Base-by-base conservation (phyloP, 2,329 filamentous ascomycete genomes). In the Harringtonia aguacate region DNA sequence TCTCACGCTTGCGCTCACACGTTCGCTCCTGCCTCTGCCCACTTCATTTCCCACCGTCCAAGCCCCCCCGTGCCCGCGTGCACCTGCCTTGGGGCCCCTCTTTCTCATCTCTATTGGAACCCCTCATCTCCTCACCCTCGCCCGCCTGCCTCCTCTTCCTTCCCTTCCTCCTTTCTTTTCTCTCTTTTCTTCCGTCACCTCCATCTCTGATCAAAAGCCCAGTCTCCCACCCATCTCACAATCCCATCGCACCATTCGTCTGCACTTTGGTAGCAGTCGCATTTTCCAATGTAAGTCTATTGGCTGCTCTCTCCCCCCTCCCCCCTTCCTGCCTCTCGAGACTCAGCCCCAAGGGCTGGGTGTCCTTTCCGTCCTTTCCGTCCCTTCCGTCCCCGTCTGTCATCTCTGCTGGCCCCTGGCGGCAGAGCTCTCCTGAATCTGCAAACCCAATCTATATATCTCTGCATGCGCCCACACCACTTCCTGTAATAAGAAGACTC, bases 71-170 rank as follows among this genome's bases (percentile, higher is more conserved):
- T 30, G 18, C n/a, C 24, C n/a, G n/a, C n/a, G n/a, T n/a, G n/a
- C n/a, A n/a, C n/a, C n/a, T n/a, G n/a, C n/a, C n/a, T n/a, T n/a
- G 21, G 20, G 10, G n/a, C 20, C 39, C 14, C 43, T 28, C 29
- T 15, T 31, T 44, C 41, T 27, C 41, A 28, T 29, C 38, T 43
- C 7, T 27, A 27, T 27, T 27, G 24, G 24, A 27, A 27, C 49
- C 46, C 46, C 44, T 48, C 36, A 40, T 29, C 41, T 45, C 39
- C 40, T 43, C 38, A 18, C 31, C 30, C 24, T 46, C 20, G 21
- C 36, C 30, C 29, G 29, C 40, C 33, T 37, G 30, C 37, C 34
- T 28, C 21, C 30, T 22, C 34, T 40, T 27, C 41, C 45, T 29
- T 15, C 30, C 35, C 29, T 34, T 33, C 27, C 24, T 29, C 28